phyloP scores from a whole-genome alignment of 768 basidiomycete species.

The Rhodocollybia butyracea region DNA sequence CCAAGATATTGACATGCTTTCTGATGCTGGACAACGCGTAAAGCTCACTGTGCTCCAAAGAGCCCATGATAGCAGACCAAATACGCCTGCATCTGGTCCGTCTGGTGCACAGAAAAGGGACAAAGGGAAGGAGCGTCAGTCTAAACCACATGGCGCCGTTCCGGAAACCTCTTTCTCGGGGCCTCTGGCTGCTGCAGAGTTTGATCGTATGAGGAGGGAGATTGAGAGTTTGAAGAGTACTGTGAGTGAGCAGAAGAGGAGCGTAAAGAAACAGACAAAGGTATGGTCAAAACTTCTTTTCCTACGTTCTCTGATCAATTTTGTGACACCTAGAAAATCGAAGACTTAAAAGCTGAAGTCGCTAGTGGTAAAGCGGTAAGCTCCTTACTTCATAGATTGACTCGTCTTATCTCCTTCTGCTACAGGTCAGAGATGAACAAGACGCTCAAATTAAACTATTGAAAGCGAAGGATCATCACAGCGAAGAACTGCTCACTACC shows the following conservation, averaged over 20 bases:
- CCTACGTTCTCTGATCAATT: constrained; percentile 5
- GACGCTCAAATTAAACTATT: constrained; percentile 41
- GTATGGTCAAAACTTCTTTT: constrained; percentile 26
- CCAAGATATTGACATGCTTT: neutral
- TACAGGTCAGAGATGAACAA: constrained; percentile 42
- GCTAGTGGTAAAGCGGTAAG: constrained; percentile 34
- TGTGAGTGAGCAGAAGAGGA: constrained; percentile 45
- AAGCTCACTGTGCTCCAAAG: neutral
- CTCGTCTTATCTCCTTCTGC: neutral
- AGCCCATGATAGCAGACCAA: neutral
- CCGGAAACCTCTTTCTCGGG: constrained; percentile 20
- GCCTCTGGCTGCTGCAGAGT: constrained; percentile 43
- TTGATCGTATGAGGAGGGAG: constrained; percentile 54
- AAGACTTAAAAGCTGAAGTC: constrained; percentile 47
- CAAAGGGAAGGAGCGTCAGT: constrained; percentile 19
- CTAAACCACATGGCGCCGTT: neutral
- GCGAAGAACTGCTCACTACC: constrained; percentile 38
- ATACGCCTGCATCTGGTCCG: neutral
- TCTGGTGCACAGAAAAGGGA: constrained; percentile 12
- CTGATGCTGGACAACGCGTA: neutral
- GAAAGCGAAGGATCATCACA: constrained; percentile 44
- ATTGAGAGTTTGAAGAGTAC: constrained; percentile 52
- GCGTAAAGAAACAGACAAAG: constrained; percentile 53
- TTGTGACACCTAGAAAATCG: constrained; percentile 38
- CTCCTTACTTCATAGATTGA: neutral